A percentile compares a stretch with the other conserved stretches of the same genome.
Conservation (phyloP, 768 basidiomycete genomes). For the Pulveroboletus sp. region DNA sequence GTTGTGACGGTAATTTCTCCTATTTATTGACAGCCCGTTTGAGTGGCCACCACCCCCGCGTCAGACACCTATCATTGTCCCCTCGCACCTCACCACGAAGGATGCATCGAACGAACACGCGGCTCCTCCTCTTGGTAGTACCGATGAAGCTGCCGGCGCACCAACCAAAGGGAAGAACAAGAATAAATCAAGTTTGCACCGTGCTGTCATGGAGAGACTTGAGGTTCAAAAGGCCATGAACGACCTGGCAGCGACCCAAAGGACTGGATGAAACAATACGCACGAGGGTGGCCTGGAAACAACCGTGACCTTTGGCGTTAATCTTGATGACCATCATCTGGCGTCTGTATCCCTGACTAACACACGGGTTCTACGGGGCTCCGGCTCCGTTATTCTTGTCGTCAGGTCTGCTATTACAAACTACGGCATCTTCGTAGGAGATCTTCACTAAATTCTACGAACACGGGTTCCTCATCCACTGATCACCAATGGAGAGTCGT, state of each 20-base stretch:
- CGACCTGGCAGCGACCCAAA: slow-evolving; percentile 36
- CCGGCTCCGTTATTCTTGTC: background rate
- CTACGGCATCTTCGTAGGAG: background rate
- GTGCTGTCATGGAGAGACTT: slow-evolving; percentile 68
- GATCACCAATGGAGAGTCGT: background rate
- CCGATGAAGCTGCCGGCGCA: slow-evolving; percentile 10
- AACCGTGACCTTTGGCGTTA: background rate
- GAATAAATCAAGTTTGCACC: slow-evolving; percentile 61
- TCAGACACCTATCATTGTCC: slow-evolving; percentile 72
- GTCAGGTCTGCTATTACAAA: background rate
- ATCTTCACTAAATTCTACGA: background rate
- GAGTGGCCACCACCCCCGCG: slow-evolving; percentile 86
- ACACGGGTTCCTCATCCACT: background rate
- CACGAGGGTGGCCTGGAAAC: background rate
- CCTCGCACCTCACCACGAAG: slow-evolving; percentile 51
- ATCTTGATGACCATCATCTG: background rate
- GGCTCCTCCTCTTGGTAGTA: slow-evolving; percentile 4
- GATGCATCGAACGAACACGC: slow-evolving; percentile 16
- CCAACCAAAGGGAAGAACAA: slow-evolving; percentile 30
- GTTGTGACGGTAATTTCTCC: background rate
- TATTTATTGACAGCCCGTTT: background rate
- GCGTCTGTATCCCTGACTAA: background rate
- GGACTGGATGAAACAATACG: slow-evolving; percentile 13
- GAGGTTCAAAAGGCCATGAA: slow-evolving; percentile 70
- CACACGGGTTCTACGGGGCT: background rate